Evolutionary conservation across 208 protist species (phyloP).

Genomic region (Acanthamoeba healyi): DNA sequence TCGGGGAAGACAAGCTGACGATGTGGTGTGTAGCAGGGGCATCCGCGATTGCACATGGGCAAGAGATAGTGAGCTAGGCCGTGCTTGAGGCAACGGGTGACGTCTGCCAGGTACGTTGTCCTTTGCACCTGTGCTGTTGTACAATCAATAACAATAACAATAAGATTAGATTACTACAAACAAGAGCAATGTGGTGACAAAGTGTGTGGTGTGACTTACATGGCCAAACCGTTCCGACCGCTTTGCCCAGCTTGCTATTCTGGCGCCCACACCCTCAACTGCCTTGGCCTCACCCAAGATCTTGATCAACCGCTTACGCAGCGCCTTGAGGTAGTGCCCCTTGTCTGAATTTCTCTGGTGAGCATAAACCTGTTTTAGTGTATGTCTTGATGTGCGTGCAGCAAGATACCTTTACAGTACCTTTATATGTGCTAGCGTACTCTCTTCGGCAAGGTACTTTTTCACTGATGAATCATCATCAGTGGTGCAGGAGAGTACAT

Average conservation of each 20-base stretch:
- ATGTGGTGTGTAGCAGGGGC: background rate
- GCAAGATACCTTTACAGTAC: background rate
- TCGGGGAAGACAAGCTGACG: background rate
- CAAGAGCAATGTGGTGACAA: background rate
- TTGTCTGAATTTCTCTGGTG: background rate
- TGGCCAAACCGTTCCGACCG: background rate
- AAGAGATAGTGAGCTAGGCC: background rate
- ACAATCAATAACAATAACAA: background rate
- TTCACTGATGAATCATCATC: background rate
- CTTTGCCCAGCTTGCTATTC: background rate
- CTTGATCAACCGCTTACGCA: background rate
- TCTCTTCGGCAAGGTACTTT: background rate
- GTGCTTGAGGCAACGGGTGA: background rate
- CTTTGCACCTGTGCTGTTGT: background rate
- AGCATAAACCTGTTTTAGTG: background rate
- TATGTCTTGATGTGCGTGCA: background rate
- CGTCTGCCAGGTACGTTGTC: background rate
- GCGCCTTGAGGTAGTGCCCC: background rate
- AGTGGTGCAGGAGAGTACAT: background rate
- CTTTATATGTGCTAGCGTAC: background rate
- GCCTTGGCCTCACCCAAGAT: background rate
- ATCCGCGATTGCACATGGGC: background rate
- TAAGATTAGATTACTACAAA: too few species aligned
- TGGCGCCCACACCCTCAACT: background rate
- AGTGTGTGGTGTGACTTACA: background rate